Base-by-base conservation (phyloP, 768 basidiomycete species). In the Boletus fagicola region DNA sequence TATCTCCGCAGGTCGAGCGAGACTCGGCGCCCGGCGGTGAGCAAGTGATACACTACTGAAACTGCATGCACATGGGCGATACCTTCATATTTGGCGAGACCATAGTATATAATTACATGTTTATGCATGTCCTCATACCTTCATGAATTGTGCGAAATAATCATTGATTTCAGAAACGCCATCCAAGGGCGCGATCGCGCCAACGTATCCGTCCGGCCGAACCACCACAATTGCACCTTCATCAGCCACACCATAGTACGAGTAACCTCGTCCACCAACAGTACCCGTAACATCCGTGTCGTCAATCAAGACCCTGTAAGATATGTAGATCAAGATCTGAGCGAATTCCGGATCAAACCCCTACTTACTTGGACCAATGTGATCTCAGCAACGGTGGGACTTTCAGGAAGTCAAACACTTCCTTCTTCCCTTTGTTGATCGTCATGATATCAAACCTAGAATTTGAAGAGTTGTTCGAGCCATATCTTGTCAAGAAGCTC, bases 221-320 rank as follows among this genome's bases (percentile, higher is more conserved):
- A 73, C 72, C 3, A 63, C 66, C 40, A 68, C 64, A 18, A 73
- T 51, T 6, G 60, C 68, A n/a, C 72, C 72, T 44, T 67, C 58
- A 9, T 65, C 53, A 1, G 54, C 53, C 10, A 76, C 64, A 0
- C 86, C 86, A 60, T 83, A 87, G 26, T 77, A 76, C 0, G 68
- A 60, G 65, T 88, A 88, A 5, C 82, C 85, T 36, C 76, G 75
- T 4, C 84, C 85, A 26, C 83, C 84, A 22, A 73, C 65, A 5
- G 53, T 65, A 4, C 77, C 79, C 16, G 67, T 71, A 33, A 78
- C 57, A 57, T 83, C 80, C 2, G 61, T 67, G 54, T 85, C 85
- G 57, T 90, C 88, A 13, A 86, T 73, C 31, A 84, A 74, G 7
- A 85, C 80, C 68, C 87, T 89, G 54, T 4, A 24, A n/a, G 16